Conservation (phyloP, 2,329 filamentous ascomycete species). For the Cadophora malorum region DNA sequence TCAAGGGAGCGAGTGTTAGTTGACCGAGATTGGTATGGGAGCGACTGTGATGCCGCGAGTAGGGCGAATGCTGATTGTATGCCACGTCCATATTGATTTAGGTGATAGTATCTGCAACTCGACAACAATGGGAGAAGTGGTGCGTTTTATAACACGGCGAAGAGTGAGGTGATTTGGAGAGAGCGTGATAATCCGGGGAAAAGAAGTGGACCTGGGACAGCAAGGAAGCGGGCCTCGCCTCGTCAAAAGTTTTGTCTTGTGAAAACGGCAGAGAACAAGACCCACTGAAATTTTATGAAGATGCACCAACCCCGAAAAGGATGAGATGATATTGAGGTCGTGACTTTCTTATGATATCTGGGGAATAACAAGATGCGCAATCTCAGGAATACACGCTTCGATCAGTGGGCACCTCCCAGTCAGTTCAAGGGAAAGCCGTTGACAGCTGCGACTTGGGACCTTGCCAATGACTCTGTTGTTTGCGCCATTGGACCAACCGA, state of each 20-base stretch:
- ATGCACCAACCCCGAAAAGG: constrained; percentile 21
- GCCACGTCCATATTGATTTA: constrained; percentile 60
- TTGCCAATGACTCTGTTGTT: constrained; percentile 76
- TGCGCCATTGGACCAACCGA: constrained; percentile 83
- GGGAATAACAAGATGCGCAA: constrained; percentile 73
- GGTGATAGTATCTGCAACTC: constrained; percentile 9
- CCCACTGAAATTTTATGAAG: constrained; percentile 23
- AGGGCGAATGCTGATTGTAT: constrained; percentile 65
- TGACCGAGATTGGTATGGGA: constrained; percentile 65
- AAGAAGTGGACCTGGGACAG: constrained; percentile 24
- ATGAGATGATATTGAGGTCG: constrained; percentile 25
- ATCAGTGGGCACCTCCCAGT: constrained; percentile 65
- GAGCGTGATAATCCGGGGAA: constrained; percentile 35
- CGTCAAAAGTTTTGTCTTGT: constrained; percentile 34
- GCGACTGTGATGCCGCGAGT: constrained; percentile 62
- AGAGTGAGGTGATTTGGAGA: constrained; percentile 10
- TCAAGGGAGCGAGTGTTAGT: constrained; percentile 68
- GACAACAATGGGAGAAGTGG: not conserved
- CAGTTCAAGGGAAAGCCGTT: constrained; percentile 59
- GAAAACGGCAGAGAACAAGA: constrained; percentile 29
- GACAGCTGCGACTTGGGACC: constrained; percentile 86
- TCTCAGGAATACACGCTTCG: constrained; percentile 77
- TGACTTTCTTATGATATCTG: not conserved
- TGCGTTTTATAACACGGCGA: constrained; percentile 3
- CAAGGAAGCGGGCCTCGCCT: constrained; percentile 21